Evolutionary conservation across 1,284 basidiomycete species (phyloP), one percentile per base, ranked within the genome.

Genomic region (Pisolithus thermaeus): DNA sequence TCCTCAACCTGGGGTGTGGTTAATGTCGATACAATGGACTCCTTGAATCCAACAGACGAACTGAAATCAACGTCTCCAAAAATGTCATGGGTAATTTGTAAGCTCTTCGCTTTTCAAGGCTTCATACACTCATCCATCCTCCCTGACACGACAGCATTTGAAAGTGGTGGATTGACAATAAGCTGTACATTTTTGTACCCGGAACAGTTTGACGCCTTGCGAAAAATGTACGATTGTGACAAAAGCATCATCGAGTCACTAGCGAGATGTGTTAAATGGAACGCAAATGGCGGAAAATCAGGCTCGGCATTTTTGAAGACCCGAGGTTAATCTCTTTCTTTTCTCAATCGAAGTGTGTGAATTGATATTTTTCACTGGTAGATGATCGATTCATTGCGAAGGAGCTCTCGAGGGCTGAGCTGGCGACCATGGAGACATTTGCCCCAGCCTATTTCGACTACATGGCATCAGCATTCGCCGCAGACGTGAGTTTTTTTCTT

Each of bases 371-470:
- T 50, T 37, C 18, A 49, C 50, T 52, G 47, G 38, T 60, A 92
- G 97, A 99, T 66, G 94, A 98, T 66, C 92, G 97, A 4, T 96
- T 99, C 74, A 95, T 99, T 58, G 92, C 97, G 45, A 99, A 99
- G 66, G 96, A 97, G 64, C 81, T 99, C 30, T 97, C 94, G 0
- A 80, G 84, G 51, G 79, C 90, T 38, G 97, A 99, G 68, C 77
- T 98, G 61, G 92, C 97, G 64, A 90, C 92, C 0, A 91, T 99
- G 80, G 92, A 95, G 61, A 93, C 90, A 7, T 99, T 99, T 70
- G 97, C 94, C 7, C 96, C 96, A 0, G 89, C 92, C 3, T 99
- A 99, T 70, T 99, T 99, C 65, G 90, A 95, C 59, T 99, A 99
- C 69, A 94, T 98, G 84, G 88, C 90, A 3, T 84, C 90, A 20